Base-by-base conservation (phyloP, 305 asterid species). In the Fraxinus paxiana region DNA sequence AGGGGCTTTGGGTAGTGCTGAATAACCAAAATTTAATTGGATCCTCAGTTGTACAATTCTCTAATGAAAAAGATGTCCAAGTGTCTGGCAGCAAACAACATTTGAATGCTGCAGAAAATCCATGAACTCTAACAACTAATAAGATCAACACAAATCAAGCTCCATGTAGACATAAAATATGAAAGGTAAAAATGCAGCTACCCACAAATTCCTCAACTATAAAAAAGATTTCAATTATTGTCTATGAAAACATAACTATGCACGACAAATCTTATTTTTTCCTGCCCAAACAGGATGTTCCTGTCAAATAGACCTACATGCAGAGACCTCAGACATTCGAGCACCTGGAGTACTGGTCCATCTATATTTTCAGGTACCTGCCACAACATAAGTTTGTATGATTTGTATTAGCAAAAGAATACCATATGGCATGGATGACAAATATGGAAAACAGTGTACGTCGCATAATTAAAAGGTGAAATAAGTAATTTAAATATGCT, bases 331-430 rank as follows among this genome's bases (percentile, higher is more conserved):
- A 67, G 65, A 83, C 77, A 84, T 85, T 83, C 80, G 65, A 82
- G 87, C 87, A 90, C 71, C 79, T 13, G 46, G 75, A 77, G 84
- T 83, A 86, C 85, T 77, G 79, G 82, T 81, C 84, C 89, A 88
- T 71, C 79, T 67, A 41, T 33, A 71, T 56, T 24, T 17, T 92
- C 92, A 91, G 85, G 97, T 90, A 86, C 97, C 98, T 90, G 91
- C 85, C 76, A 84, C 84, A 59, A 77, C 26, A 81, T 34, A 24
- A 63, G 46, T 70, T 51, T 72, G 56, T 13, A 74, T 3, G 2
- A 81, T 73, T 73, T 78, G 34, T 24, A 22, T 67, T 28, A 67
- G 38, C 12, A 10, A 67, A 28, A 15, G 26, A 18, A 54, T 17
- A 54, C 65, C 0, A 17, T 43, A 54, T 17, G 65, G 65, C 26